Base-by-base conservation (phyloP, 257 asterid genomes). In the Ligustrum vulgare region DNA sequence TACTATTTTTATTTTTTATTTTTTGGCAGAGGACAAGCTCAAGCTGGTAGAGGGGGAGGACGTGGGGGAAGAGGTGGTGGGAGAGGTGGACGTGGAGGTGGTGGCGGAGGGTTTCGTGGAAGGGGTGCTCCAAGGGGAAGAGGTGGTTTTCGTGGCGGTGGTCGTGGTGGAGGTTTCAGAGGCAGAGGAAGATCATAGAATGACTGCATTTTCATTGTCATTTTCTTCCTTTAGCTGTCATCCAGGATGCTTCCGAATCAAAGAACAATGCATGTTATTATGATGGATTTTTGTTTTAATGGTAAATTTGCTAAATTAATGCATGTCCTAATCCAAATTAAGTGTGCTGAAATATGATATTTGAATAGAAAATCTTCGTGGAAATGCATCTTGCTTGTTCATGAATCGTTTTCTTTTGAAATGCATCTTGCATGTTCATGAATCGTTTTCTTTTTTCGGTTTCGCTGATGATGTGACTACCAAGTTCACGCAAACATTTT, bases 121-220 rank as follows among this genome's bases (percentile, higher is more conserved):
- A 79, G 94, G 71, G 91, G 93, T 78, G 84, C 87, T 64, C 89
- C 91, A 4, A 79, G 97, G 54, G 91, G 94, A 36, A 78, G 96
- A 73, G 94, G 97, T 8, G 93, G 91, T 7, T 87, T 87, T 7
- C 73, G 95, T 10, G 90, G 91, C 6, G 88, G 93, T 8, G 81
- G 90, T 13, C 86, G 91, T 56, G 88, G 96, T 34, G 89, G 96
- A 18, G 90, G 95, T 64, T 90, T 87, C 84, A 89, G 97, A 84
- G 96, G 96, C 72, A 85, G 96, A 78, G 96, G 96, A 65, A 82
- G 97, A 80, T 84, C 45, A 1, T 91, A 86, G 77, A 70, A 62
- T 71, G 77, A 51, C 39, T 77, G 79, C 74, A 49, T 8, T 71
- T 75, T 75, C 20, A 15, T 18, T 56, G 49, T 15, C 2, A 20